These are phyloP conservation scores for Penicillium sp. DNA, from an alignment of 2,329 filamentous ascomycete genomes.

Conservation along the genomic window DNA sequence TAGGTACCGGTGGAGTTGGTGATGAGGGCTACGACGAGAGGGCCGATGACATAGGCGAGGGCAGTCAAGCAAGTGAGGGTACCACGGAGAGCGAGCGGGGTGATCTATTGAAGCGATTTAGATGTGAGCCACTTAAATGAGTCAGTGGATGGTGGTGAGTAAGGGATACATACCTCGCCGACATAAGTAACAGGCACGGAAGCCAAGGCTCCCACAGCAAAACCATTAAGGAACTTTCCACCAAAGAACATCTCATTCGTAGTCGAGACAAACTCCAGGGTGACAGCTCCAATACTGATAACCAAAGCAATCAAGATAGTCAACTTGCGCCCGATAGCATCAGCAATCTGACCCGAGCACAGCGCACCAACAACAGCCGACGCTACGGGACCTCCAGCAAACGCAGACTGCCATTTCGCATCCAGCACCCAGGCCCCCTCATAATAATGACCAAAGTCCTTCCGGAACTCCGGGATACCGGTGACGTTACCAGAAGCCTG, in stretches of 20 bases:
- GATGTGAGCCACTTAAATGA: background rate
- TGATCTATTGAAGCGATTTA: slow-evolving; percentile 33
- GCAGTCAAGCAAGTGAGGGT: slow-evolving; percentile 46
- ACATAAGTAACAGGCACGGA: slow-evolving; percentile 50
- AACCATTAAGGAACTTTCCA: slow-evolving; percentile 53
- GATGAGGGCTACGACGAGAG: slow-evolving; percentile 49
- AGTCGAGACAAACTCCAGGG: slow-evolving; percentile 51
- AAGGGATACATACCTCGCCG: slow-evolving; percentile 26
- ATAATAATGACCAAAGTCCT: slow-evolving; percentile 52
- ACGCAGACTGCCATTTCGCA: slow-evolving; percentile 54
- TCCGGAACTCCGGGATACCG: slow-evolving; percentile 53
- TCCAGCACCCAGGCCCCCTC: slow-evolving; percentile 49
- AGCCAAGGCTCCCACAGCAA: slow-evolving; percentile 48
- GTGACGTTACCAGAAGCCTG: slow-evolving; percentile 39
- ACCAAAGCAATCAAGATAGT: slow-evolving; percentile 45
- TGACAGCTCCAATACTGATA: slow-evolving; percentile 48
- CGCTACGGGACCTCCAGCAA: slow-evolving; percentile 52
- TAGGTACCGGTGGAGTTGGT: slow-evolving; percentile 46
- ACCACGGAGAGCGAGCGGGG: slow-evolving; percentile 48
- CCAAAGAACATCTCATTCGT: slow-evolving; percentile 51
- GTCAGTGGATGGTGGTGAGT: background rate
- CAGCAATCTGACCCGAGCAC: slow-evolving; percentile 26
- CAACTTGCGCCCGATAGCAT: slow-evolving; percentile 20
- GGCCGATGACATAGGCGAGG: slow-evolving; percentile 50
- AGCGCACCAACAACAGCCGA: slow-evolving; percentile 35